Conservation (phyloP, 192 early-diverging fungal genomes). For the Backusella mclennaniae region DNA sequence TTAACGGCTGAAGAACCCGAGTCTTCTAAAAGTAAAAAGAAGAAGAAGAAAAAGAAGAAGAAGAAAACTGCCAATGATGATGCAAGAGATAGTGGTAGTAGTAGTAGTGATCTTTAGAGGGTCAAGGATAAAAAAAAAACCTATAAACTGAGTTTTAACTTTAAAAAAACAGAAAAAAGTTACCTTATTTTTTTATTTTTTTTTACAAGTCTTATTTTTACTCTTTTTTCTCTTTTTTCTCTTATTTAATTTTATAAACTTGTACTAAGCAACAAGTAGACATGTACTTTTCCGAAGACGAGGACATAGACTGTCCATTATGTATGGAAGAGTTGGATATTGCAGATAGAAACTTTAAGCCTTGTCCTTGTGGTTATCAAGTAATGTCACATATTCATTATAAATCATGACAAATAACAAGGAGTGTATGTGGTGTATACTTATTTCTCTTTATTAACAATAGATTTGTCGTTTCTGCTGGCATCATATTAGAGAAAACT, state of each 20-base stretch:
- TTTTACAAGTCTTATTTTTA: not conserved
- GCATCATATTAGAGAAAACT: slow-evolving; percentile 93
- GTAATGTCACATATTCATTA: slow-evolving; percentile 39
- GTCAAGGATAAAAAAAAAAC: not conserved
- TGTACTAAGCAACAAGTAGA: not conserved
- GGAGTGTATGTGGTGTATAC: not conserved
- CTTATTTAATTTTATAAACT: not conserved
- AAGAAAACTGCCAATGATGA: not conserved
- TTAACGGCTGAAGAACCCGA: slow-evolving; percentile 17
- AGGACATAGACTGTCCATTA: slow-evolving; percentile 96
- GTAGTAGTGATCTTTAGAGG: not conserved
- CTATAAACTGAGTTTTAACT: not conserved
- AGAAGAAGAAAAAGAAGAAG: slow-evolving; percentile 3
- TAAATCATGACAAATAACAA: not conserved
- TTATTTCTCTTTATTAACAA: not conserved
- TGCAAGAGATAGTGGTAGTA: not conserved
- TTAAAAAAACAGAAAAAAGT: slow-evolving; percentile 1
- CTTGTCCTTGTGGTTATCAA: slow-evolving; percentile 98
- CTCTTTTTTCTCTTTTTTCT: not conserved
- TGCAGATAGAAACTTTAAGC: slow-evolving; percentile 94
- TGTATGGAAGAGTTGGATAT: slow-evolving; percentile 99
- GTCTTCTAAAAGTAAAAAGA: not conserved
- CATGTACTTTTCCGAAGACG: slow-evolving; percentile 60
- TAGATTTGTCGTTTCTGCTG: slow-evolving; percentile 99
- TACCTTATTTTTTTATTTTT: not conserved